Percentiles rank a stretch among this genome's conserved stretches.
Conservation (phyloP, 805 yeast species). For the Saturnispora saitoi region DNA sequence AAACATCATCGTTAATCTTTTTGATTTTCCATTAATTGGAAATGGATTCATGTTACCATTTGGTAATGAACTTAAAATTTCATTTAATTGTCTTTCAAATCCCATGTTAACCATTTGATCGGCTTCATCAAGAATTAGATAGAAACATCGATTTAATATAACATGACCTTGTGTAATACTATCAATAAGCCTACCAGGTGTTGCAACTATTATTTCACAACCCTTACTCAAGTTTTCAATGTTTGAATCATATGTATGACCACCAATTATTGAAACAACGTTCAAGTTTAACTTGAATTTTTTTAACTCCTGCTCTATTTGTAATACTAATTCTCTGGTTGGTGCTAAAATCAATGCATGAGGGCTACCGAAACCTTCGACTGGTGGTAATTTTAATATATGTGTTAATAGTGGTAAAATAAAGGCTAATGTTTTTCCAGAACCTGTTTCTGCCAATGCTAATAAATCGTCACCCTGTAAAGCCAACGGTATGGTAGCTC, state of each 20-base stretch:
- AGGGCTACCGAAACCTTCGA: slow-evolving; percentile 54
- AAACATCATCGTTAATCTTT: slow-evolving; percentile 46
- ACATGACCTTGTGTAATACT: slow-evolving; percentile 62
- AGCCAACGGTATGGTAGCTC: slow-evolving; percentile 77
- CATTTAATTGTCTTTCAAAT: slow-evolving; percentile 70
- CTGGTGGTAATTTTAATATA: slow-evolving; percentile 39
- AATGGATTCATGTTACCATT: slow-evolving; percentile 38
- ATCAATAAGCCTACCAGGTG: slow-evolving; percentile 89
- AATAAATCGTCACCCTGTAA: slow-evolving; percentile 54
- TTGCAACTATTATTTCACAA: slow-evolving; percentile 60
- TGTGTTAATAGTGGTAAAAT: slow-evolving; percentile 59
- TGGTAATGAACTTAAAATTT: slow-evolving; percentile 51
- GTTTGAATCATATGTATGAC: slow-evolving; percentile 74
- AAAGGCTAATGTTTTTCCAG: slow-evolving; percentile 88
- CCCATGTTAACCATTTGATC: slow-evolving; percentile 95
- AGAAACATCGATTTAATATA: slow-evolving; percentile 50
- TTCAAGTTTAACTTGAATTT: slow-evolving; percentile 31
- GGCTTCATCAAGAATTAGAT: slow-evolving; percentile 83
- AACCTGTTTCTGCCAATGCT: slow-evolving; percentile 95
- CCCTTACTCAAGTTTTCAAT: slow-evolving; percentile 52
- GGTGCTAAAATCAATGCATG: slow-evolving; percentile 73
- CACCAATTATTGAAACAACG: slow-evolving; percentile 74
- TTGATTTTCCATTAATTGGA: neutral
- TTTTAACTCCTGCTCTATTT: slow-evolving; percentile 60
- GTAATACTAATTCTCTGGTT: slow-evolving; percentile 88